A percentile compares a stretch with the other conserved stretches of the same genome.
Evolutionary conservation across 768 basidiomycete genomes (phyloP).

Genomic region (Xerocomus brunneocitrinus): DNA sequence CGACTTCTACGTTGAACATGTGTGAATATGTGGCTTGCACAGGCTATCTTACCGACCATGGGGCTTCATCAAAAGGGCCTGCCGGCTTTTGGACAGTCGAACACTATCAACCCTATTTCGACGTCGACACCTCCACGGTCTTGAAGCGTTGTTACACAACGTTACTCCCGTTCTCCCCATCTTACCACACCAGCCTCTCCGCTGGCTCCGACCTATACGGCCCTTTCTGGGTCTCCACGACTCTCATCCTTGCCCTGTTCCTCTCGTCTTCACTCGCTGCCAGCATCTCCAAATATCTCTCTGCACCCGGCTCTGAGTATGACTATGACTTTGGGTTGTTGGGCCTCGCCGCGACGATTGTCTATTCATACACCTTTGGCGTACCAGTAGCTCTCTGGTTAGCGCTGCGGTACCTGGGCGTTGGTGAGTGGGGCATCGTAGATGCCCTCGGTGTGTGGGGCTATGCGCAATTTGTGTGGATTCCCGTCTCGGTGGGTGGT

Average conservation of each 20-base stretch:
- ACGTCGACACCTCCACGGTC: slow-evolving; percentile 79
- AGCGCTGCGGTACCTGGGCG: slow-evolving; percentile 77
- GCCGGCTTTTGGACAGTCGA: slow-evolving; percentile 77
- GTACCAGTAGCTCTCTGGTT: slow-evolving; percentile 83
- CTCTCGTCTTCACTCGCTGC: slow-evolving; percentile 89
- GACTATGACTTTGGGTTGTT: slow-evolving; percentile 87
- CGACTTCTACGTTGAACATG: not conserved
- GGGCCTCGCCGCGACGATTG: slow-evolving; percentile 74
- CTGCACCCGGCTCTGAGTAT: slow-evolving; percentile 48
- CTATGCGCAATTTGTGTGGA: slow-evolving; percentile 82
- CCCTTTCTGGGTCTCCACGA: slow-evolving; percentile 97
- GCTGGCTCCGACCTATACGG: slow-evolving; percentile 66
- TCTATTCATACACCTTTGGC: slow-evolving; percentile 84
- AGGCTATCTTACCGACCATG: slow-evolving; percentile 65
- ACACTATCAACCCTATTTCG: slow-evolving; percentile 85
- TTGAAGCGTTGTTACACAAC: slow-evolving; percentile 73
- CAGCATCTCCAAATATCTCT: slow-evolving; percentile 84
- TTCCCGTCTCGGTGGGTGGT: slow-evolving; percentile 70
- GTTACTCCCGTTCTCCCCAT: slow-evolving; percentile 64
- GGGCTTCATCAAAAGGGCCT: slow-evolving; percentile 39
- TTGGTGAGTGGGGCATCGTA: slow-evolving; percentile 84
- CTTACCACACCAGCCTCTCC: slow-evolving; percentile 60
- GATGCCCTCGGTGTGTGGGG: slow-evolving; percentile 83
- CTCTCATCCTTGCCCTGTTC: slow-evolving; percentile 89
- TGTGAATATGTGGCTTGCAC: not conserved